These are phyloP conservation scores for Cordyceps cateniannulata DNA, from an alignment of 2,329 filamentous ascomycete genomes.

Conservation along the genomic window DNA sequence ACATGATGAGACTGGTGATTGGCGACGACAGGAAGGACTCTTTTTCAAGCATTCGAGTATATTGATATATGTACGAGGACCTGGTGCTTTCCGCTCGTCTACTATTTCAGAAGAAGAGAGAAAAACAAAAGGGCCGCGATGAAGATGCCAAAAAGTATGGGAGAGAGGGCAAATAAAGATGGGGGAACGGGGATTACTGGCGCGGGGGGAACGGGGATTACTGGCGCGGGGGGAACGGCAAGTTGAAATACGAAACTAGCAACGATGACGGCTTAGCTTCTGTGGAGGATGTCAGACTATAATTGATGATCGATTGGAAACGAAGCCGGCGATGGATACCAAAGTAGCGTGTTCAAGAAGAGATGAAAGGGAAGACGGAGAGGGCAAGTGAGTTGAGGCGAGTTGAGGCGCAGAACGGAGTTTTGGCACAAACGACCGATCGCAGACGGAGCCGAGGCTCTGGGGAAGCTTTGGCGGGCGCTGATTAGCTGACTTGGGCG, in stretches of 20 bases:
- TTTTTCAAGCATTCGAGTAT: constrained; percentile 10
- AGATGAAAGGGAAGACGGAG: background rate
- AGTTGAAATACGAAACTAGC: constrained; percentile 2
- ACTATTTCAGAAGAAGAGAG: background rate
- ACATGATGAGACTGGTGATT: constrained; percentile 28
- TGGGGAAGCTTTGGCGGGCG: constrained; percentile 11
- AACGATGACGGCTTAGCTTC: background rate
- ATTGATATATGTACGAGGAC: background rate
- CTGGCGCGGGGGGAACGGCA: background rate
- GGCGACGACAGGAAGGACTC: constrained; percentile 6
- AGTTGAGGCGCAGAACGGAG: background rate
- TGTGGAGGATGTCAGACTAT: constrained; percentile 1
- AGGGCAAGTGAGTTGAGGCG: background rate
- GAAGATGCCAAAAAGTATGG: background rate
- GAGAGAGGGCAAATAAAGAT: background rate
- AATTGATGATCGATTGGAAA: background rate
- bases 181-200: background rate
- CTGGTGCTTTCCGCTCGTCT: background rate
- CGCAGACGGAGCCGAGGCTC: constrained; percentile 10
- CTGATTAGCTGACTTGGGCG: constrained; percentile 8
- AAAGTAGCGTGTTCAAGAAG: background rate
- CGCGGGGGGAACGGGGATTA: constrained; percentile 1
- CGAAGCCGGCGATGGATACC: background rate
- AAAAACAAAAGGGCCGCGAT: background rate
- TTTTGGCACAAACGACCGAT: constrained; percentile 5